These are phyloP conservation scores for Fusarium protoensiforme DNA, from an alignment of 2,329 filamentous ascomycete genomes.

Conservation along the genomic window DNA sequence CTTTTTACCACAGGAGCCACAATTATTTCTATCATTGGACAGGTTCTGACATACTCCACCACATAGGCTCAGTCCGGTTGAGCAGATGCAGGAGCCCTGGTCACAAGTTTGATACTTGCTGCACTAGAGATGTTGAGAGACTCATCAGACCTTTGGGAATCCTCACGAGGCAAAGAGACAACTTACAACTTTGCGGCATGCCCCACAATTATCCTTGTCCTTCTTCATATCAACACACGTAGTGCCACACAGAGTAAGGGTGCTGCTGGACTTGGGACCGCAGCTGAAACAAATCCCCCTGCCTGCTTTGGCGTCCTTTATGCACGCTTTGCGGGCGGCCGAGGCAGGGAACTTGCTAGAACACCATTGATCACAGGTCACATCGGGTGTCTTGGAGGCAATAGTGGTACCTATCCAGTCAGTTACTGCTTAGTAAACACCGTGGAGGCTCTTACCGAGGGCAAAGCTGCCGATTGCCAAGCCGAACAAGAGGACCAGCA, in stretches of 20 bases:
- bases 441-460: neutral
- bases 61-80: neutral
- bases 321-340: neutral
- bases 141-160: neutral
- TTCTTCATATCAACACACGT: neutral
- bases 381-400: neutral
- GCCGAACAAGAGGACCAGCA: neutral
- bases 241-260: neutral
- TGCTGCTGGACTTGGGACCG: neutral
- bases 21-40: neutral
- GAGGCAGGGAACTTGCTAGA: neutral
- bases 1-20: neutral
- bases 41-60: neutral
- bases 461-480: neutral
- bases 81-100: neutral
- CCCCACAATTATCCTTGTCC: neutral
- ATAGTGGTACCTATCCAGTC: neutral
- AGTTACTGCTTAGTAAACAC: neutral
- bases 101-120: neutral
- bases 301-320: neutral
- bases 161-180: neutral
- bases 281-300: neutral
- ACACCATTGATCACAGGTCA: neutral
- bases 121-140: neutral
- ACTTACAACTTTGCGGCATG: neutral